Evolutionary conservation across 179 eudicot genomes (phyloP), one percentile per base, ranked within the genome.

Genomic region (Heliamphora pulchella): DNA sequence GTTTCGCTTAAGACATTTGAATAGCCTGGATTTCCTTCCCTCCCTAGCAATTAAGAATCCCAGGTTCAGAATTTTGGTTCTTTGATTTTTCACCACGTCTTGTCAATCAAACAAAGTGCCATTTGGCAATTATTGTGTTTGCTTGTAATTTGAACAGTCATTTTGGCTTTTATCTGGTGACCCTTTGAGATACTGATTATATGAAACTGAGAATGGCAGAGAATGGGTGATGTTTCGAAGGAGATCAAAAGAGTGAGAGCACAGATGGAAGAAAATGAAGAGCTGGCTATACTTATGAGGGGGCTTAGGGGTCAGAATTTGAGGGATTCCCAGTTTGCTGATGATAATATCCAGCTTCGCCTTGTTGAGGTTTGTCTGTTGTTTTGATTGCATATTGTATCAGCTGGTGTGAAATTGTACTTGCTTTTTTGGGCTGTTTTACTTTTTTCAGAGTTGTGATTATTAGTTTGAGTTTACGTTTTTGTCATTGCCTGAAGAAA

Each of bases 211-310:
- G 63, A 82, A 78, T 84, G 71, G 85, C 91, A 94, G 98, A 88
- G 98, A 84, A 87, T 95, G 64, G 97, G 88, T 84, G 93, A 90
- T 22, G 92, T 95, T 85, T 95, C 98, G 15, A 87, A 86, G 66
- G 98, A 95, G 87, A 95, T 95, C 79, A 90, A 93, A 84, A 86
- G 96, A 81, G 96, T 95, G 80, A 89, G 98, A 84, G 96, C 94
- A 11, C 98, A 93, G 81, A 93, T 95, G 98, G 98, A 95, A 86
- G 97, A 94, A 84, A 91, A 95, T 85, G 98, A 95, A 82, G 84
- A 95, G 58, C 68, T 95, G 84, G 88, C 98, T 9, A 81, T 83
- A 17, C 98, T 95, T 61, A 95, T 95, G 98, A 88, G 85, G 81
- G 98, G 98, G 74, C 92, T 95, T 31, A 85, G 98, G 69, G 98